These are phyloP conservation scores for Annulohypoxylon moriforme DNA, from an alignment of 495 filamentous ascomycete genomes.

Conservation along the genomic window DNA sequence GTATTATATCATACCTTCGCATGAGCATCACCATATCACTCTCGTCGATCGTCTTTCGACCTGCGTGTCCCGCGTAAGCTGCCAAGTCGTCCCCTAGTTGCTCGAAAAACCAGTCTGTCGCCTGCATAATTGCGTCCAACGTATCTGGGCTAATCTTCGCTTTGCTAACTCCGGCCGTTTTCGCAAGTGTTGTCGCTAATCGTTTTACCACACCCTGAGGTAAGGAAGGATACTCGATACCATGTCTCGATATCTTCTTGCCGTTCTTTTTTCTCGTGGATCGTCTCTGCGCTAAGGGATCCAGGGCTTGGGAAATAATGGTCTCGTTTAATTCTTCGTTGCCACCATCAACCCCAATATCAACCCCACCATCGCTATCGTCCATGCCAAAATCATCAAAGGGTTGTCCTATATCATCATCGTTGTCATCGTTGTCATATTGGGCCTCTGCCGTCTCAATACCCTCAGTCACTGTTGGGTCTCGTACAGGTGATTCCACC, in stretches of 20 bases:
- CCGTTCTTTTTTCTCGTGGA: constrained; percentile 58
- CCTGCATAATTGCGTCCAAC: constrained; percentile 77
- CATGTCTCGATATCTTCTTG: constrained; percentile 74
- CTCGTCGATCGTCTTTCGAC: constrained; percentile 86
- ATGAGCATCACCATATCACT: constrained; percentile 83
- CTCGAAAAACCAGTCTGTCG: constrained; percentile 89
- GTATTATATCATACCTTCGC: constrained; percentile 72
- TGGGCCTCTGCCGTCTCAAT: constrained; percentile 33
- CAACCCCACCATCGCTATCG: constrained; percentile 37
- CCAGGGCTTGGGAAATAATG: constrained; percentile 43
- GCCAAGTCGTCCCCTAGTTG: constrained; percentile 82
- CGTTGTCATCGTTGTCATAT: constrained; percentile 47
- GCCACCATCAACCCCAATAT: constrained; percentile 22
- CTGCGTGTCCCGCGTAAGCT: constrained; percentile 82
- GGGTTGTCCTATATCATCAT: constrained; percentile 40
- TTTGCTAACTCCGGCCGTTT: constrained; percentile 68
- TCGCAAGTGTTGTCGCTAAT: constrained; percentile 76
- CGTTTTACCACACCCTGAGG: constrained; percentile 77
- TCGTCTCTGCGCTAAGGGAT: constrained; percentile 41
- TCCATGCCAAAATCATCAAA: constrained; percentile 39
- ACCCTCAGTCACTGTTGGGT: constrained; percentile 25
- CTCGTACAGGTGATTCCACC: constrained; percentile 42
- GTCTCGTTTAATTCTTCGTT: constrained; percentile 39
- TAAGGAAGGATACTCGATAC: constrained; percentile 79
- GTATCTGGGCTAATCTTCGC: constrained; percentile 76